Conservation (phyloP, 805 yeast species). For the Maudiozyma saulgeensis region DNA sequence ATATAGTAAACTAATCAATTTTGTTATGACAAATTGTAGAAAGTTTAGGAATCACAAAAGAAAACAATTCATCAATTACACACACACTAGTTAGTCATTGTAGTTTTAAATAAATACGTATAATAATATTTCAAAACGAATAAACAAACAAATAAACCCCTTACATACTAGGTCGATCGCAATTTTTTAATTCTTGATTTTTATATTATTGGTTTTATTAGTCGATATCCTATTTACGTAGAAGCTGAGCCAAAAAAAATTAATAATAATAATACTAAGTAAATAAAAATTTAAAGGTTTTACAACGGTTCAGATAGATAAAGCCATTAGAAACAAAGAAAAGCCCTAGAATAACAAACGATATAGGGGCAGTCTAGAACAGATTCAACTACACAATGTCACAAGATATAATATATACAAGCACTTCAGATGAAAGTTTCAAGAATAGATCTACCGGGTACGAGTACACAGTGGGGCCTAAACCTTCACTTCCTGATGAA, state of each 20-base stretch:
- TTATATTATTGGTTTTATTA: too few relatives aligned
- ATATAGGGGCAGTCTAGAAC: neutral
- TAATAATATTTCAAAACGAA: constrained; percentile 1
- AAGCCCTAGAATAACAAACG: neutral
- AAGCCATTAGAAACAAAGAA: neutral
- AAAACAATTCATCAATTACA: constrained; percentile 1
- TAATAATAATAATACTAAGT: too few relatives aligned
- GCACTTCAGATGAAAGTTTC: constrained; percentile 13
- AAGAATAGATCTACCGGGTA: constrained; percentile 14
- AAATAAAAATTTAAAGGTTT: too few relatives aligned
- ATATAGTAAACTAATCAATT: constrained; percentile 98
- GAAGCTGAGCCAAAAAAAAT: too few relatives aligned
- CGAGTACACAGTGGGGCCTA: constrained; percentile 25
- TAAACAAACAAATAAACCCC: neutral
- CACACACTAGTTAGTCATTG: constrained; percentile 3
- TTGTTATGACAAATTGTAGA: constrained; percentile 54
- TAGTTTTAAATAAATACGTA: constrained; percentile 5
- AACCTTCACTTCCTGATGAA: constrained; percentile 22
- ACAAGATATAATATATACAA: constrained; percentile 20
- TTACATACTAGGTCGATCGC: too few relatives aligned
- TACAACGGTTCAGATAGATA: too few relatives aligned
- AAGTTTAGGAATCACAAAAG: neutral
- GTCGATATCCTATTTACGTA: too few relatives aligned
- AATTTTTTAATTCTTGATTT: too few relatives aligned
- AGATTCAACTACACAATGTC: constrained; percentile 9